A percentile compares a stretch with the other conserved stretches of the same genome.
phyloP scores from a whole-genome alignment of 2,329 filamentous ascomycete species.

The Xylariaceae sp. region DNA sequence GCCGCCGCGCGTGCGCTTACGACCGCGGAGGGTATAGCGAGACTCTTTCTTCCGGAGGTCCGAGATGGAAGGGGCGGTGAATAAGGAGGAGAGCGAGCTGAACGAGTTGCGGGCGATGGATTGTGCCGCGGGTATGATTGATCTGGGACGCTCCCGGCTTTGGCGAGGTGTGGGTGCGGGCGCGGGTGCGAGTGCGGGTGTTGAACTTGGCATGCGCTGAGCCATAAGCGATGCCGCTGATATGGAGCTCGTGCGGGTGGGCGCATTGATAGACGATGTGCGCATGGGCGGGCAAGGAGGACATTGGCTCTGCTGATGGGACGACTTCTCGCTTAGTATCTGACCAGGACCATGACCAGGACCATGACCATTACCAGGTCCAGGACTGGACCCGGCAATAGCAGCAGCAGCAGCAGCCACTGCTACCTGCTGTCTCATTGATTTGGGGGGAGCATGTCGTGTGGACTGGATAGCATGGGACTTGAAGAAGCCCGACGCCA shows the following conservation, averaged over 20 bases:
- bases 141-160: constrained; percentile 1
- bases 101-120: not conserved
- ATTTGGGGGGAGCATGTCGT: constrained; percentile 36
- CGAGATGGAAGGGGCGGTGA: constrained; percentile 12
- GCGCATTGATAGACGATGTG: constrained; percentile 19
- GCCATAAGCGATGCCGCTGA: not conserved
- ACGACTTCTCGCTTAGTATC: constrained; percentile 1
- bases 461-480: constrained; percentile 54
- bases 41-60: constrained; percentile 20
- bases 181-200: not conserved
- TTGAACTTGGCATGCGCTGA: not conserved
- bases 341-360: not conserved
- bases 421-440: not conserved
- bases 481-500: constrained; percentile 54
- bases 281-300: constrained; percentile 21
- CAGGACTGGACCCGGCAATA: too few species aligned
- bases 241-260: not conserved
- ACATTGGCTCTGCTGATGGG: constrained; percentile 10
- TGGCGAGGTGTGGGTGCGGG: not conserved
- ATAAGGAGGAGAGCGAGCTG: constrained; percentile 9
- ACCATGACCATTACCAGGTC: too few species aligned
- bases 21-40: constrained; percentile 37
- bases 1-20: constrained; percentile 43
- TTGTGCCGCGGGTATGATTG: not conserved
- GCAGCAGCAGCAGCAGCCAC: too few species aligned